These are phyloP conservation scores for Phytopythium montanum DNA, from an alignment of 352 stramenopile genomes.

Conservation along the genomic window DNA sequence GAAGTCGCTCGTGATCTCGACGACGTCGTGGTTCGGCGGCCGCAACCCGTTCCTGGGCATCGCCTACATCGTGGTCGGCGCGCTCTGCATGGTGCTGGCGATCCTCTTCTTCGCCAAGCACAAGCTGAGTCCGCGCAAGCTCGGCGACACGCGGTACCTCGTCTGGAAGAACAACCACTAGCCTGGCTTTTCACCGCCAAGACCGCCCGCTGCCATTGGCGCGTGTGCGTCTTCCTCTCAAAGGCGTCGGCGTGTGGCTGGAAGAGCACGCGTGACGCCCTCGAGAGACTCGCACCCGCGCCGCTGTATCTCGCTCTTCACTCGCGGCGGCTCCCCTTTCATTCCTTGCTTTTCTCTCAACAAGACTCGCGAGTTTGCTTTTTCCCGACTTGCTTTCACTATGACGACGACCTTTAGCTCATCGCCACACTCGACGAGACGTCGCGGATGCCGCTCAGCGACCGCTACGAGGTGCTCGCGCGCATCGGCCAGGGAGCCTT, in stretches of 20 bases:
- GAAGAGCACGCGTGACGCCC: too few species aligned
- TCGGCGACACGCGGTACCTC: constrained; percentile 94
- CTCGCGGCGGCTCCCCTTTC: neutral
- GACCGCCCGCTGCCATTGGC: neutral
- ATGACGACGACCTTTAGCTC: too few species aligned
- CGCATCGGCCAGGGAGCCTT: constrained; percentile 70
- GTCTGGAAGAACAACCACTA: constrained; percentile 96
- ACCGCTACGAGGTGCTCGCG: constrained; percentile 59
- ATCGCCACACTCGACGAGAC: neutral
- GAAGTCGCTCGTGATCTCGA: constrained; percentile 97
- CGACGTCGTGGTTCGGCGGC: constrained; percentile 95
- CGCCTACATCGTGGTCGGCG: constrained; percentile 95
- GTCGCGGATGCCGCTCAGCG: constrained; percentile 16
- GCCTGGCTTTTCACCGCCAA: constrained; percentile 4
- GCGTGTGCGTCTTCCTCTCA: neutral
- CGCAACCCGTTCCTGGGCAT: constrained; percentile 96
- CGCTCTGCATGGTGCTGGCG: constrained; percentile 91
- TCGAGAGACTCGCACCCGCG: neutral
- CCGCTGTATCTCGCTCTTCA: constrained; percentile 3
- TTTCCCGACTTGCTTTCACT: too few species aligned
- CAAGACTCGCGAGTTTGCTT: neutral
- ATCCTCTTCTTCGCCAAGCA: constrained; percentile 97
- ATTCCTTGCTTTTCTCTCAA: constrained; percentile 5
- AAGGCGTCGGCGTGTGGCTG: too few species aligned
- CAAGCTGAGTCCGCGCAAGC: constrained; percentile 92